Evolutionary conservation across 106 monocot species (phyloP).

Genomic region (Iris macrosiphon): DNA sequence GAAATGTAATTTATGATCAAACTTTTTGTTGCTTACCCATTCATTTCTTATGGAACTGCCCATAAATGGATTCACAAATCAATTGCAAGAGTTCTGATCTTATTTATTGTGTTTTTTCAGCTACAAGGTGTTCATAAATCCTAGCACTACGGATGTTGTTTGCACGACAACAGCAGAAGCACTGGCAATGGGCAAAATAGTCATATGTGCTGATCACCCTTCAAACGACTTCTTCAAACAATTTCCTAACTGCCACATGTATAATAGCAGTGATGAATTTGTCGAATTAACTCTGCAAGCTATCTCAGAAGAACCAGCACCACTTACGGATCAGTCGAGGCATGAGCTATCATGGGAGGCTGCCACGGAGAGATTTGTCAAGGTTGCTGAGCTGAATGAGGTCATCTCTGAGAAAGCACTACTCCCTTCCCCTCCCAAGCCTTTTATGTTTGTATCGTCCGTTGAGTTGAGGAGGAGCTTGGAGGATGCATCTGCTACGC

Average conservation of each 20-base stretch:
- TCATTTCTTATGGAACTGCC: no score
- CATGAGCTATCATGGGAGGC: conserved; percentile 69
- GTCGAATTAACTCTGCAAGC: conserved; percentile 40
- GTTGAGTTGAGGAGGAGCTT: conserved; percentile 22
- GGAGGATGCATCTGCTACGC: conserved; percentile 47
- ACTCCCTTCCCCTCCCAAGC: conserved; percentile 2
- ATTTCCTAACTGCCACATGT: conserved; percentile 71
- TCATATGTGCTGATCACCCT: conserved; percentile 72
- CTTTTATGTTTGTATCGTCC: conserved; percentile 28
- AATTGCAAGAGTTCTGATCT: no score
- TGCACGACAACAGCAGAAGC: conserved; percentile 95
- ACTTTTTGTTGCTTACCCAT: no score
- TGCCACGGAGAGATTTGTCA: conserved; percentile 49
- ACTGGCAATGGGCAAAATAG: conserved; percentile 77
- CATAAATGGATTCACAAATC: no score
- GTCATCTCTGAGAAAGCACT: neutral
- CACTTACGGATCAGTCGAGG: conserved; percentile 41
- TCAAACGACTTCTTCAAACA: conserved; percentile 84
- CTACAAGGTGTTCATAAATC: conserved; percentile 85
- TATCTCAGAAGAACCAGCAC: conserved; percentile 34
- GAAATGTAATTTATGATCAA: no score
- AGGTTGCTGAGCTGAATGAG: conserved; percentile 33
- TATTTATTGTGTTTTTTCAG: no score
- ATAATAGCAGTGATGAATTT: conserved; percentile 37
- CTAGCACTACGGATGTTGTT: conserved; percentile 89